Conservation (phyloP, 306 rosid genomes). For the Prunus padus region DNA sequence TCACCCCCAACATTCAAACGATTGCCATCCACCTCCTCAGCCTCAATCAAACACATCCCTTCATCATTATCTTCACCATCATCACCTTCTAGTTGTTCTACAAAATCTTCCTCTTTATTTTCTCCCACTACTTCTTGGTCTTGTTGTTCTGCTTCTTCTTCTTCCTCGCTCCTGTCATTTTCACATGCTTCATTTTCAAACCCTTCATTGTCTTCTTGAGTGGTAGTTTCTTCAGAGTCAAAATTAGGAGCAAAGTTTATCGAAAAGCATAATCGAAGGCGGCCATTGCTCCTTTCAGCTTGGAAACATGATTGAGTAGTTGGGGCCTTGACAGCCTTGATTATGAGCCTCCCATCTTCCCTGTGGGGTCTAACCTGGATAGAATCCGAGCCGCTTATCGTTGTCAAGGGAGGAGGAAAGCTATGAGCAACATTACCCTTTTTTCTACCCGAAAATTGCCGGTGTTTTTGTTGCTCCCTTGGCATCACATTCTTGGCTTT, state of each 20-base stretch:
- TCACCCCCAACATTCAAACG: slow-evolving; percentile 24
- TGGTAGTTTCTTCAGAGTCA: slow-evolving; percentile 25
- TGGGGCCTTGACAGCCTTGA: slow-evolving; percentile 60
- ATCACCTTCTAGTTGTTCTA: neutral
- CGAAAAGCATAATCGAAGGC: slow-evolving; percentile 64
- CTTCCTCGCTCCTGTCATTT: slow-evolving; percentile 23
- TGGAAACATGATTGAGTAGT: slow-evolving; percentile 41
- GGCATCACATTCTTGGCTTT: slow-evolving; percentile 25
- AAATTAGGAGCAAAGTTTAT: slow-evolving; percentile 25
- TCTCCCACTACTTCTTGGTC: neutral
- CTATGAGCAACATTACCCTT: slow-evolving; percentile 31
- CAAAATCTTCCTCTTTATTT: neutral
- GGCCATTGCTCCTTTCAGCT: slow-evolving; percentile 79
- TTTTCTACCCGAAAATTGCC: slow-evolving; percentile 32
- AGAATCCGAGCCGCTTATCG: slow-evolving; percentile 68
- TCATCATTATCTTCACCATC: no score
- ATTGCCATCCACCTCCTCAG: slow-evolving; percentile 19
- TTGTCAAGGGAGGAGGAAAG: slow-evolving; percentile 95
- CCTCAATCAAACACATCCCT: slow-evolving; percentile 2
- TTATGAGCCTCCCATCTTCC: slow-evolving; percentile 68
- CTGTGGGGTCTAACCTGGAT: slow-evolving; percentile 67
- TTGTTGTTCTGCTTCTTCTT: slow-evolving; percentile 1
- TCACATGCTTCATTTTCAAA: no score
- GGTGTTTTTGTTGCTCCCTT: slow-evolving; percentile 32
- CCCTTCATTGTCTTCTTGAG: slow-evolving; percentile 1